These are phyloP conservation scores for Carex scoparia DNA, from an alignment of 176 grass and related monocot genomes.

Conservation along the genomic window DNA sequence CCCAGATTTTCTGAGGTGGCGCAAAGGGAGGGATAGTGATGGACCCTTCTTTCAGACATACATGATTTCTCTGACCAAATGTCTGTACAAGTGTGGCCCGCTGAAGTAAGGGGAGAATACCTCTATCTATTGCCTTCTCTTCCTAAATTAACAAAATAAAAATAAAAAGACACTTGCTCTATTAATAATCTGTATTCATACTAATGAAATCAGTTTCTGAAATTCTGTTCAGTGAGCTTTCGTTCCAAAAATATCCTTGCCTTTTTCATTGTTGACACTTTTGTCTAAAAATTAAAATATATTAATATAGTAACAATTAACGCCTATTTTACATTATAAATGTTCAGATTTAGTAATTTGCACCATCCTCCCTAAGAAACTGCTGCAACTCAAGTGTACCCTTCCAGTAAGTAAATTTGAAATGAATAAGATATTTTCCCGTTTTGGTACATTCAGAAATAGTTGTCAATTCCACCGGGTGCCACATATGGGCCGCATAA, in stretches of 20 bases:
- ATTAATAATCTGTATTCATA: neutral
- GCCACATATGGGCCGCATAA: neutral
- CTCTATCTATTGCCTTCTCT: slow-evolving; percentile 79
- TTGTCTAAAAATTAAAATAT: neutral
- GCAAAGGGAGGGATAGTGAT: slow-evolving; percentile 91
- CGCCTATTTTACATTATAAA: neutral
- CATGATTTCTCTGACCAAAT: slow-evolving; percentile 92
- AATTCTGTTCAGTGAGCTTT: neutral
- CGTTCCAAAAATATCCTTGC: neutral
- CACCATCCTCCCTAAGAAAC: neutral
- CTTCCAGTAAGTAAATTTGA: neutral
- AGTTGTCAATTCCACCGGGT: neutral
- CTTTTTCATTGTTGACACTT: neutral
- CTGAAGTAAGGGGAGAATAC: slow-evolving; percentile 82
- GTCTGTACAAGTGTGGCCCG: slow-evolving; percentile 89
- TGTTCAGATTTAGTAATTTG: neutral
- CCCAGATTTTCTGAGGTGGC: slow-evolving; percentile 76
- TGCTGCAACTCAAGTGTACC: neutral
- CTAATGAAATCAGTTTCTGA: neutral
- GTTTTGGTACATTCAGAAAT: neutral
- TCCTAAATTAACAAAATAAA: slow-evolving; percentile 40
- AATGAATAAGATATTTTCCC: neutral
- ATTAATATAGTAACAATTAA: neutral
- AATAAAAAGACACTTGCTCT: neutral
- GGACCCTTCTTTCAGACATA: slow-evolving; percentile 83